These are phyloP conservation scores for Cercospora citrullina DNA, from an alignment of 2,329 filamentous ascomycete species.

Conservation along the genomic window DNA sequence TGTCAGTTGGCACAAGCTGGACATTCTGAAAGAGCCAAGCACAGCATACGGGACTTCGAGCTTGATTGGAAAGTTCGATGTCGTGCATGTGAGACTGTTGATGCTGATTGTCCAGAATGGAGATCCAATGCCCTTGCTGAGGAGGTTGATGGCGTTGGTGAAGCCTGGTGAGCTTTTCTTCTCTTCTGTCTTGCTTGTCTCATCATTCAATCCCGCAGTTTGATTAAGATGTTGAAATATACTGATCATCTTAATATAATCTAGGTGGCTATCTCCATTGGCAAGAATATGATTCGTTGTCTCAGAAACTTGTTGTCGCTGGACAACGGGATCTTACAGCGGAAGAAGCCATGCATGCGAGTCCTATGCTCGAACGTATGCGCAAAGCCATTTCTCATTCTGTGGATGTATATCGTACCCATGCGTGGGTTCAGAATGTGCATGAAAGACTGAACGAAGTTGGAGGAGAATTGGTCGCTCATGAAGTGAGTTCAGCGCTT, in stretches of 20 bases:
- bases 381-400: background rate
- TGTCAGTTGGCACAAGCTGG: slow-evolving; percentile 20
- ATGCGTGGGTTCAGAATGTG: slow-evolving; percentile 17
- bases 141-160: slow-evolving; percentile 24
- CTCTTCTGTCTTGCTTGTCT: background rate
- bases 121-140: slow-evolving; percentile 27
- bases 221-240: too few species aligned
- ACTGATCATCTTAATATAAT: background rate
- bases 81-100: slow-evolving; percentile 31
- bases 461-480: slow-evolving; percentile 17
- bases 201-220: background rate
- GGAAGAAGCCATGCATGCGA: background rate
- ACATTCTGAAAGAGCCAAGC: slow-evolving; percentile 13
- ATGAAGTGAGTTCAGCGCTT: background rate
- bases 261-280: slow-evolving; percentile 30
- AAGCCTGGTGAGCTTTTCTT: slow-evolving; percentile 16
- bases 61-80: slow-evolving; percentile 25
- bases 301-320: slow-evolving; percentile 12
- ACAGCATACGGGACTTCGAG: slow-evolving; percentile 9
- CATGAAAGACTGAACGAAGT: slow-evolving; percentile 12
- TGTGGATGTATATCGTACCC: background rate
- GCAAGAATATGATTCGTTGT: slow-evolving; percentile 26
- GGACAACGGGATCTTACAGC: background rate
- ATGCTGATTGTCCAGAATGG: slow-evolving; percentile 22
- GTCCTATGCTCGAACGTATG: background rate